phyloP scores from a whole-genome alignment of 192 early-diverging fungal genomes.

The Podila epigama region DNA sequence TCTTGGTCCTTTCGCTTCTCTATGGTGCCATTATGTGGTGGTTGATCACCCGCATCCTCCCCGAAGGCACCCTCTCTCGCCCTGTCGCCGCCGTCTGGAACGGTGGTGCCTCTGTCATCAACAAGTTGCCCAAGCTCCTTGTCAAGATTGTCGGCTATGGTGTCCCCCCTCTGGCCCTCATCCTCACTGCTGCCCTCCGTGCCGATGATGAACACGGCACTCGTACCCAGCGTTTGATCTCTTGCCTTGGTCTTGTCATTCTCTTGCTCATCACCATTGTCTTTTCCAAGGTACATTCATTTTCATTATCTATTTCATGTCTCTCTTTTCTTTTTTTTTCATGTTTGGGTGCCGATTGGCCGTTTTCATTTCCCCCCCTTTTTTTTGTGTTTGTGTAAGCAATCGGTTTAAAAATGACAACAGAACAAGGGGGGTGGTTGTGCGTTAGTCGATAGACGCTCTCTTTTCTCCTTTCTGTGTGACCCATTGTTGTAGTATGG shows the following conservation, averaged over 20 bases:
- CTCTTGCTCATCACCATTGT: conserved; percentile 52
- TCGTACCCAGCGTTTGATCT: conserved; percentile 71
- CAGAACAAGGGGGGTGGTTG: no score
- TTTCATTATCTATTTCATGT: no score
- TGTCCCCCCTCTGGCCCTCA: conserved; percentile 30
- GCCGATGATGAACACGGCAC: conserved; percentile 52
- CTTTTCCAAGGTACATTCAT: conserved; percentile 59
- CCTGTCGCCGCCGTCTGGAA: not conserved
- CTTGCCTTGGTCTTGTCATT: conserved; percentile 68
- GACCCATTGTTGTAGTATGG: no score
- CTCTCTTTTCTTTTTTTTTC: not conserved
- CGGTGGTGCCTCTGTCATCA: not conserved
- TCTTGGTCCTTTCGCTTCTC: not conserved
- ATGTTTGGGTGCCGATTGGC: not conserved
- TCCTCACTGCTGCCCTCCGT: conserved; percentile 56
- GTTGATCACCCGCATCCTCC: not conserved
- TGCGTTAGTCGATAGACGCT: no score
- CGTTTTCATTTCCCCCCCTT: not conserved
- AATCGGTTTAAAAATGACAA: no score
- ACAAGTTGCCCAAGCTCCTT: not conserved
- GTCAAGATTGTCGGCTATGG: not conserved
- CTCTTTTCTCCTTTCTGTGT: no score
- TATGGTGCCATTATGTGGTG: not conserved
- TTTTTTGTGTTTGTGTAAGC: not conserved
- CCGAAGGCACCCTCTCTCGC: not conserved